These are phyloP conservation scores for Chlorociboria aeruginascens DNA, from an alignment of 495 filamentous ascomycete genomes.

Conservation along the genomic window DNA sequence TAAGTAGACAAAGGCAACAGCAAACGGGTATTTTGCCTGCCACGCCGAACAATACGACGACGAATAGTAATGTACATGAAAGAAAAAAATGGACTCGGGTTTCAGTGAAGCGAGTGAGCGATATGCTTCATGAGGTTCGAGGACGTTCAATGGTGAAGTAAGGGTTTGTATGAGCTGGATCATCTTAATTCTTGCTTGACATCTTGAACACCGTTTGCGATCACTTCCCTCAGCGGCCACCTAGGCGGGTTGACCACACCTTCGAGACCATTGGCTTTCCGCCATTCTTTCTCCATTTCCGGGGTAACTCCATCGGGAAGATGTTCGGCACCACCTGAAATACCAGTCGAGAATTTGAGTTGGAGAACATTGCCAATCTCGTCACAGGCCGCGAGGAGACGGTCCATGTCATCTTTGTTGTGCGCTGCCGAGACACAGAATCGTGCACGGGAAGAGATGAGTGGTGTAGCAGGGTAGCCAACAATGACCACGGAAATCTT, in stretches of 20 bases:
- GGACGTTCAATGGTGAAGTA: background rate
- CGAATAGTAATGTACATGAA: background rate
- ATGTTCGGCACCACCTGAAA: slow-evolving; percentile 76
- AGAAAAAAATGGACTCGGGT: too few relatives aligned
- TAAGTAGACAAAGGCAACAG: background rate
- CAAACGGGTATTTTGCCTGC: background rate
- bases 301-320: slow-evolving; percentile 52
- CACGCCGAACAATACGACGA: background rate
- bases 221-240: slow-evolving; percentile 72
- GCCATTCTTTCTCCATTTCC: slow-evolving; percentile 61
- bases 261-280: slow-evolving; percentile 41
- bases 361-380: slow-evolving; percentile 87
- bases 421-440: slow-evolving; percentile 95
- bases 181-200: slow-evolving; percentile 58
- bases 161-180: slow-evolving; percentile 8
- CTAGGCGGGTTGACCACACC: slow-evolving; percentile 52
- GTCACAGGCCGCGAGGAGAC: slow-evolving; percentile 79
- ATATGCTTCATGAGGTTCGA: too few relatives aligned
- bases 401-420: slow-evolving; percentile 95
- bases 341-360: slow-evolving; percentile 88
- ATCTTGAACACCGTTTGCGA: slow-evolving; percentile 68
- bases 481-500: slow-evolving; percentile 99
- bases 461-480: slow-evolving; percentile 93
- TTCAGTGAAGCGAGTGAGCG: too few relatives aligned
- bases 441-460: slow-evolving; percentile 84